A percentile compares a stretch with the other conserved stretches of the same genome.
These are phyloP conservation scores for Peribolospora kevripleyi DNA, from an alignment of 768 basidiomycete genomes.

Conservation along the genomic window DNA sequence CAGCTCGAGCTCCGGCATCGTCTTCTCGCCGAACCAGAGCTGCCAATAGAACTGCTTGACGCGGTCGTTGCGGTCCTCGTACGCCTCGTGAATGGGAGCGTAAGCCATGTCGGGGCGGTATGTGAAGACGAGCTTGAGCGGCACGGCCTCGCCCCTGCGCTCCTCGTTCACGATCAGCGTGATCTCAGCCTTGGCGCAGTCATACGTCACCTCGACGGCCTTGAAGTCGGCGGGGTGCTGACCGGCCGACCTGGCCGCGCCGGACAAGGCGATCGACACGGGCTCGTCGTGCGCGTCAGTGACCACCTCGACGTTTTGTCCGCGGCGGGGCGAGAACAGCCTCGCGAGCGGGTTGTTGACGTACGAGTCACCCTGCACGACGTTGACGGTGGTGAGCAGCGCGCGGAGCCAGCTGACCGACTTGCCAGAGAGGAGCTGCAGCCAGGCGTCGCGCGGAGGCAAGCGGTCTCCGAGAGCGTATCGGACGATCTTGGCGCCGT, in stretches of 20 bases:
- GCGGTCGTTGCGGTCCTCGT: slow-evolving; percentile 52
- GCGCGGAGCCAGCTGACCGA: slow-evolving; percentile 67
- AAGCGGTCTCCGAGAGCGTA: slow-evolving; percentile 25
- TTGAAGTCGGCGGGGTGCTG: slow-evolving; percentile 51
- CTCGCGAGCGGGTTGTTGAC: slow-evolving; percentile 73
- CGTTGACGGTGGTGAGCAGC: slow-evolving; percentile 48
- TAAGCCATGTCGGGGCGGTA: slow-evolving; percentile 74
- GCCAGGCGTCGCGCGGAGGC: slow-evolving; percentile 48
- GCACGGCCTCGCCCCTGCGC: slow-evolving; percentile 45
- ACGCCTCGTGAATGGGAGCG: slow-evolving; percentile 78
- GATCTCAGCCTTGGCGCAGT: slow-evolving; percentile 32
- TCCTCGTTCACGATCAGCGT: slow-evolving; percentile 60
- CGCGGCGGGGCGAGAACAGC: slow-evolving; percentile 52
- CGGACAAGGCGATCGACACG: slow-evolving; percentile 40
- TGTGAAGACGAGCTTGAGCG: slow-evolving; percentile 53
- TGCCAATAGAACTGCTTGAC: slow-evolving; percentile 84
- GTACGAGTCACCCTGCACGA: slow-evolving; percentile 67
- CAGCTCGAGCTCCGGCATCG: slow-evolving; percentile 52
- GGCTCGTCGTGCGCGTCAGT: slow-evolving; percentile 26
- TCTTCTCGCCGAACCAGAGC: slow-evolving; percentile 80
- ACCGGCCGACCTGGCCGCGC: slow-evolving; percentile 29
- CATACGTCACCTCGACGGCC: slow-evolving; percentile 47
- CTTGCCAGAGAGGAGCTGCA: slow-evolving; percentile 60
- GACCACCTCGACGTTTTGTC: slow-evolving; percentile 50
- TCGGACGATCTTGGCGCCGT: slow-evolving; percentile 30